Evolutionary conservation across 2,329 filamentous ascomycete genomes (phyloP).

Genomic region (Fusarium sulawesiense): DNA sequence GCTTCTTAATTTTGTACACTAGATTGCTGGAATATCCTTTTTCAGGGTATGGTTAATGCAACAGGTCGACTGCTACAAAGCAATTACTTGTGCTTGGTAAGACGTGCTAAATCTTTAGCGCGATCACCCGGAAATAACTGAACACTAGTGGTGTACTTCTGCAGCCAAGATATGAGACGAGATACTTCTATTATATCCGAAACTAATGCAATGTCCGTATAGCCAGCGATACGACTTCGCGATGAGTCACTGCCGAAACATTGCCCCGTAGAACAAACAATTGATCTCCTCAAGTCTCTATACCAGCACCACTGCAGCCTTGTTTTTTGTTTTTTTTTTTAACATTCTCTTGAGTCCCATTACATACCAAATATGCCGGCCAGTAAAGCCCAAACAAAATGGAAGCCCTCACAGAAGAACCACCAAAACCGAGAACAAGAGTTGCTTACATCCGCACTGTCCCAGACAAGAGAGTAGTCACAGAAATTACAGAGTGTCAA

Average conservation of each 20-base stretch:
- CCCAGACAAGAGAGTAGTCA: accelerated
- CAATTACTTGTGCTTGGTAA: not conserved
- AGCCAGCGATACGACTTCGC: not conserved
- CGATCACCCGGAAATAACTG: accelerated
- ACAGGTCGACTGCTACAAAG: not conserved
- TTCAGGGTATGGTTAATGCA: accelerated
- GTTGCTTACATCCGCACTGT: conserved; percentile 2
- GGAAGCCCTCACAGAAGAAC: accelerated
- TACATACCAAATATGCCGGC: no score
- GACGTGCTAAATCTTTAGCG: not conserved
- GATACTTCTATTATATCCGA: not conserved
- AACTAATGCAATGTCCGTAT: not conserved
- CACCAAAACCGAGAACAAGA: not conserved
- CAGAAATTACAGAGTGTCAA: not conserved
- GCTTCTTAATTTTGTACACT: not conserved
- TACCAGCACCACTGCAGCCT: no score
- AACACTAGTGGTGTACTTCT: not conserved
- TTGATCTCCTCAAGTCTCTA: no score
- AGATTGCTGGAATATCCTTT: not conserved
- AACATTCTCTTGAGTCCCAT: no score
- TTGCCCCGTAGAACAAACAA: no score
- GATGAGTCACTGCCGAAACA: not conserved
- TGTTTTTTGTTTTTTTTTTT: accelerated
- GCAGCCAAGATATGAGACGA: accelerated
- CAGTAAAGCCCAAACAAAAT: not conserved